Base-by-base conservation (phyloP, 495 filamentous ascomycete species). In the Corynascus novoguineensis region DNA sequence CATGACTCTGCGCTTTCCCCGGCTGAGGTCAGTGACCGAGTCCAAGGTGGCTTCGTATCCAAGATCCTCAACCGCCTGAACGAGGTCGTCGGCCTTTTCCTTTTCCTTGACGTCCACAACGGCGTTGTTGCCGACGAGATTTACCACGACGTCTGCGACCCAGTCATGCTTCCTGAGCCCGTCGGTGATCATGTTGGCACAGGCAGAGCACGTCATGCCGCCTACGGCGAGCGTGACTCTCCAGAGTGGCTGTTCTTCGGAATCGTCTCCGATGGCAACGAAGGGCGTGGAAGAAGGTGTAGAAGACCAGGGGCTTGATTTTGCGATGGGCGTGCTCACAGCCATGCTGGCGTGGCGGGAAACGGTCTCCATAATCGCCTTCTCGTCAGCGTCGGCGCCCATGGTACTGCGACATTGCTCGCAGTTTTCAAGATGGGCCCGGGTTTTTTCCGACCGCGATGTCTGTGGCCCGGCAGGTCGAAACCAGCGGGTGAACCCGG, bases 161-260 rank as follows among this genome's bases (percentile, higher is more conserved):
- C 83, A 92, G 17, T 79, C 63, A 17, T 81, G 73, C 51, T 81
- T 76, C 47, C 84, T 70, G n/a, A 96, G 64, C 1, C 81, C 83
- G 35, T 82, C 71, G 25, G 81, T 87, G 60, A 95, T 80, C 44
- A 73, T 75, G 37, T 81, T 81, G n/a, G 82, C 80, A 64, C 91
- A 96, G 4, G 86, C 77, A 14, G 82, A 82, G 68, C 91, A 96
- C 6, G 87, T 93, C 88, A 96, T 93, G 29, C 89, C 89, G 31
- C 79, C 83, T 54, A 96, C 84, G 4, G 85, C 82, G 52, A 90
- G 75, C 4, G 83, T 82, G 17, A 81, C 87, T 45, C 76, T 71
- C 71, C 78, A 80, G 12, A 66, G 49, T 3, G 44, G 64, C 14
- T 60, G 62, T 5, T 28, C 2, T 10, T 50, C n/a, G 17, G 37